phyloP scores from a whole-genome alignment of 1,284 basidiomycete genomes.

The Cryptococcus sp. region DNA sequence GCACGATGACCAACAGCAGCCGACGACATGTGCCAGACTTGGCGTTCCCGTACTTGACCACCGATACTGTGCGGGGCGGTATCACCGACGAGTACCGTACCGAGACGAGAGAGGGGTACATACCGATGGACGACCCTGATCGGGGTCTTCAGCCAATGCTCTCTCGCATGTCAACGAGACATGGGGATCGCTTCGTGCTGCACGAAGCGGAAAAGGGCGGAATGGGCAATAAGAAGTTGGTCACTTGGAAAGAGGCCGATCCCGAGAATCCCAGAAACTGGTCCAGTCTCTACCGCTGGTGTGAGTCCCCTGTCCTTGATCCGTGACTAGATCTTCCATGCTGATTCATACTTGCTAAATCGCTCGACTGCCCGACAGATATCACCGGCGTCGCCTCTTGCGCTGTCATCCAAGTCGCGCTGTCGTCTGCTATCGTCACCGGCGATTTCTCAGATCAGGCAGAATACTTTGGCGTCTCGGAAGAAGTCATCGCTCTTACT shows the following conservation, averaged over 20 bases:
- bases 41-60: constrained; percentile 36
- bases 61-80: constrained; percentile 24
- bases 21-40: constrained; percentile 27
- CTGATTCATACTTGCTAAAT: not conserved
- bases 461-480: constrained; percentile 33
- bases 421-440: constrained; percentile 38
- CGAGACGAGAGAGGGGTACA: constrained; percentile 32
- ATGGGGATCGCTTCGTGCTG: constrained; percentile 16
- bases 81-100: constrained; percentile 32
- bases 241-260: constrained; percentile 34
- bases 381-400: constrained; percentile 32
- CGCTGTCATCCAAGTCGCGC: constrained; percentile 37
- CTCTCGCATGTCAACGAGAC: constrained; percentile 17
- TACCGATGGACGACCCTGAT: constrained; percentile 29
- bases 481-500: constrained; percentile 36
- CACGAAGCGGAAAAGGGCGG: constrained; percentile 22
- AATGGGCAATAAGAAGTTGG: constrained; percentile 36
- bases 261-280: constrained; percentile 39
- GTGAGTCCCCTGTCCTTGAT: constrained; percentile 16
- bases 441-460: constrained; percentile 35
- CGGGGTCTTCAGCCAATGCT: constrained; percentile 23
- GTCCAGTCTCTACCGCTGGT: constrained; percentile 28
- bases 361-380: constrained; percentile 8
- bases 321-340: not conserved
- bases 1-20: constrained; percentile 7